Percentiles rank a stretch among this genome's conserved stretches.
Evolutionary conservation across 169 alveolate genomes (phyloP).

Genomic region (Babesia ovata): DNA sequence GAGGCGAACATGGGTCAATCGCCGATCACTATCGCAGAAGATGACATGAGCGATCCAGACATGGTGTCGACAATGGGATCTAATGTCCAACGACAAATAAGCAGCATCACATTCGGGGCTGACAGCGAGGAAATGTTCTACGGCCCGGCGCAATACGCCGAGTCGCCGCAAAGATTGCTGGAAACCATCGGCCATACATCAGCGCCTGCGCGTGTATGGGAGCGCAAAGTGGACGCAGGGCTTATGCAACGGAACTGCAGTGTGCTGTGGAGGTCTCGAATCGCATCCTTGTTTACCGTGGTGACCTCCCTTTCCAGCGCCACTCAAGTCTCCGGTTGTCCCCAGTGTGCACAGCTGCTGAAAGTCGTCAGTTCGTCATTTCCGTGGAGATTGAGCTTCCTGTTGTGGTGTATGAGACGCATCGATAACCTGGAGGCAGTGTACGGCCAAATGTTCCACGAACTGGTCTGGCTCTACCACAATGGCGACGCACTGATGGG

Average conservation of each 20-base stretch:
- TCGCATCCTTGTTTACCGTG: slow-evolving; percentile 11
- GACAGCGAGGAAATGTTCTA: background rate
- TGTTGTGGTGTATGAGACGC: background rate
- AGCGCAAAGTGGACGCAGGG: background rate
- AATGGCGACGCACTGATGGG: slow-evolving; percentile 26
- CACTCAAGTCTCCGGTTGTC: background rate
- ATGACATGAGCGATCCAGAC: too few relatives aligned
- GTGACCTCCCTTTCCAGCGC: background rate
- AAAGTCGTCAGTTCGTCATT: background rate
- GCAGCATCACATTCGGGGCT: too few relatives aligned
- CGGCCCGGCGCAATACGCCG: background rate
- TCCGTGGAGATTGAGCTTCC: background rate
- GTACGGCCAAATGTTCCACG: slow-evolving; percentile 18
- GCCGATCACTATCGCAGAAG: too few relatives aligned
- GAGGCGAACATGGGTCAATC: background rate
- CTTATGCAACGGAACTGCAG: background rate
- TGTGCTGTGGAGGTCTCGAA: slow-evolving; percentile 15
- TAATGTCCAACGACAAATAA: too few relatives aligned
- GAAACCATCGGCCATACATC: background rate
- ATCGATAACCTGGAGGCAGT: slow-evolving; percentile 15
- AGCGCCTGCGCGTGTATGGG: slow-evolving; percentile 3
- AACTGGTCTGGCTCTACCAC: background rate
- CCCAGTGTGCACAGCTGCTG: background rate
- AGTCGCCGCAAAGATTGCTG: slow-evolving; percentile 5
- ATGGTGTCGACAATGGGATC: too few relatives aligned